Evolutionary conservation across 1,284 basidiomycete genomes (phyloP), one percentile per base, ranked within the genome.

Genomic region (Chondrostereum purpureum): DNA sequence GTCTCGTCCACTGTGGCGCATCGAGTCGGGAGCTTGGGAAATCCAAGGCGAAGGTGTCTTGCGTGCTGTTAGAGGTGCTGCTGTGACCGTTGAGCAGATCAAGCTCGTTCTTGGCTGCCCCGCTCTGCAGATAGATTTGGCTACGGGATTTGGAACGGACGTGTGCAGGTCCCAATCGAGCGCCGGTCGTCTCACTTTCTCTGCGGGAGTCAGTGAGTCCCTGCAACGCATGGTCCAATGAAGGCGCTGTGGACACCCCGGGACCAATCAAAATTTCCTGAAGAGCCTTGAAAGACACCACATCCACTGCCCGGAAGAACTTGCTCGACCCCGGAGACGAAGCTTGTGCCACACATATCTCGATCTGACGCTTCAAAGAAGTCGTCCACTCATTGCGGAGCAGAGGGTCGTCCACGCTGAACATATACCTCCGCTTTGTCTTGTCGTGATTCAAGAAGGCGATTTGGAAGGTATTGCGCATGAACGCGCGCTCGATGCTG

Each of bases 381-480:
- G 75, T 72, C 0, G 75, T 76, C 88, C 91, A 94, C 51, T 83
- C 78, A 49, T 83, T 76, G 14, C 82, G 78, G 19, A 86, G 72
- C 14, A 86, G 68, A 1, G 81, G 73, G 55, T 91, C 87, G 42
- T 86, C 78, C 35, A 95, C 82, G 54, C 88, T 92, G 70, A 95
- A 95, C 80, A 95, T 91, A 65, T 96, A 96, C 59, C 84, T 82
- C 52, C 92, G 77, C 62, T 85, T 87, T 46, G 68, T 53, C 19
- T 81, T 80, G 13, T 70, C 61, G 53, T 86, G 83, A 53, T 86
- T 85, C 36, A 77, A 55, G 65, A 96, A 96, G 2, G 89, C 82
- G 17, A 96, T 66, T 59, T 94, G 89, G 71, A 96, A 92, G 0
- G 91, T 94, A 59, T 94, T 86, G 42, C 83, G 80, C 92, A 96